A percentile compares a stretch with the other conserved stretches of the same genome.
phyloP scores from a whole-genome alignment of 2,329 filamentous ascomycete species.

The Phialophora expanda region DNA sequence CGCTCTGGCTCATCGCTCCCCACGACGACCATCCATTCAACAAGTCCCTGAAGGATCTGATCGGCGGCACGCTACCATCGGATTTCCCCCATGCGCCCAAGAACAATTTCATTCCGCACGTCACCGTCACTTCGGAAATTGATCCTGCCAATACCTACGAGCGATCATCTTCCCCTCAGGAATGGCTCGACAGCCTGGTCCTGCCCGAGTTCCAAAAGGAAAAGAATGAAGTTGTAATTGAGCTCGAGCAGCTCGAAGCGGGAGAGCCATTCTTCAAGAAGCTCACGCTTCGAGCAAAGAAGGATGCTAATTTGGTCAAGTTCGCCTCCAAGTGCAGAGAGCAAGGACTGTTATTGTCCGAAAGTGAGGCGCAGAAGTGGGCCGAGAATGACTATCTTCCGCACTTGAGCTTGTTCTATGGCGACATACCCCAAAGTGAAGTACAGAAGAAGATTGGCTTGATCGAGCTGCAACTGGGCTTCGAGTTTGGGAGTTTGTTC shows the following conservation, averaged over 20 bases:
- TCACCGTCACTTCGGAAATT: constrained; percentile 28
- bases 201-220: constrained; percentile 30
- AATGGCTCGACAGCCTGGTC: constrained; percentile 28
- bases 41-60: constrained; percentile 29
- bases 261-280: constrained; percentile 34
- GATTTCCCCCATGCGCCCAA: constrained; percentile 25
- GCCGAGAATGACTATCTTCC: constrained; percentile 31
- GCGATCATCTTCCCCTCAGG: constrained; percentile 18
- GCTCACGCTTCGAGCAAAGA: constrained; percentile 24
- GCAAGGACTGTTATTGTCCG: constrained; percentile 17
- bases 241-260: constrained; percentile 31
- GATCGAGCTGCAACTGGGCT: constrained; percentile 33
- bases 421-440: constrained; percentile 27
- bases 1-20: constrained; percentile 30
- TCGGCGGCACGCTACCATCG: constrained; percentile 26
- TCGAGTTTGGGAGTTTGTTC: constrained; percentile 32
- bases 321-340: constrained; percentile 24
- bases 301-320: constrained; percentile 30
- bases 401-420: constrained; percentile 34
- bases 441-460: constrained; percentile 31
- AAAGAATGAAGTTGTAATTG: constrained; percentile 24
- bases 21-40: constrained; percentile 29
- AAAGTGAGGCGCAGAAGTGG: constrained; percentile 25
- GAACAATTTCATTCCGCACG: constrained; percentile 26
- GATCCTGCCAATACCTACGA: constrained; percentile 26